A percentile compares a stretch with the other conserved stretches of the same genome.
Conservation (phyloP, 345 rosid species). For the Orychophragmus violaceus region DNA sequence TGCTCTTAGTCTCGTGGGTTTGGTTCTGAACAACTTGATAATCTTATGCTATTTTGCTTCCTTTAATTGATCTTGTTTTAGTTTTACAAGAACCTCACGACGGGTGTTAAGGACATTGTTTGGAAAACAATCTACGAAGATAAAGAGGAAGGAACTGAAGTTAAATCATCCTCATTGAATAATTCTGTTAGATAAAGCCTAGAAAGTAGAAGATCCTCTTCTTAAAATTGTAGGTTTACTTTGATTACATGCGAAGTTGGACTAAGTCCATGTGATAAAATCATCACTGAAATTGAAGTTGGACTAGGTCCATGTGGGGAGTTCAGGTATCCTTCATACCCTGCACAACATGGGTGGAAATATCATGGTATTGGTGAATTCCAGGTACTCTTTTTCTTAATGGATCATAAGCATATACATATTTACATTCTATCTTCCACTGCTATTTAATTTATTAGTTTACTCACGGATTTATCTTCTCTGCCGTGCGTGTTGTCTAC, state of each 20-base stretch:
- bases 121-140: too few species aligned
- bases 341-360: constrained; percentile 80
- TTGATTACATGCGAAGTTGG: constrained; percentile 97
- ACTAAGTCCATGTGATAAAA: constrained; percentile 70
- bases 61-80: too few species aligned
- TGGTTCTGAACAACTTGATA: too few species aligned
- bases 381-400: constrained; percentile 51
- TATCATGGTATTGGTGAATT: constrained; percentile 97
- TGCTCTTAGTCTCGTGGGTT: too few species aligned
- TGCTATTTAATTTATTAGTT: neutral
- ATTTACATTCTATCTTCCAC: neutral
- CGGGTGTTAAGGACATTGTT: too few species aligned
- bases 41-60: too few species aligned
- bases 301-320: constrained; percentile 99
- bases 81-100: too few species aligned
- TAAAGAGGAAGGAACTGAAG: too few species aligned
- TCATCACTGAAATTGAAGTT: constrained; percentile 74
- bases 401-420: neutral
- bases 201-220: too few species aligned
- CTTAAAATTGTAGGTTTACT: constrained; percentile 85
- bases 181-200: too few species aligned
- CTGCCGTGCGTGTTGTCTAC: neutral
- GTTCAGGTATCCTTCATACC: constrained; percentile 87
- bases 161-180: too few species aligned
- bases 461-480: neutral